Conservation (phyloP, 768 basidiomycete species). For the Rossbeevera mucosa region DNA sequence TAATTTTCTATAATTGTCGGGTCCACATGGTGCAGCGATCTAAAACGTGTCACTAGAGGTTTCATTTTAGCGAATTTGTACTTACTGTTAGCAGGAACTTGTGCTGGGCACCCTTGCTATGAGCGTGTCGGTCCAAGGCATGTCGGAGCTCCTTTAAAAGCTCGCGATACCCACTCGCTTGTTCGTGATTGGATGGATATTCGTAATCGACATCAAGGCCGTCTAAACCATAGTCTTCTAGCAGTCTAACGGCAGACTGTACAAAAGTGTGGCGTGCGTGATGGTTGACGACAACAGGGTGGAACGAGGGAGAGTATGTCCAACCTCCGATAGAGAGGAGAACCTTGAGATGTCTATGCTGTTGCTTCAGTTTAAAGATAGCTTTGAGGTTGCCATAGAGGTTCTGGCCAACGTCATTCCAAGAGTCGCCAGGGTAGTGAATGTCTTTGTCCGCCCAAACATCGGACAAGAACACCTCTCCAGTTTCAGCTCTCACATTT, state of each 20-base stretch:
- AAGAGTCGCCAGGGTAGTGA: constrained; percentile 91
- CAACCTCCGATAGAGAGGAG: constrained; percentile 92
- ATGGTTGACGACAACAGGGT: constrained; percentile 69
- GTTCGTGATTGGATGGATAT: constrained; percentile 73
- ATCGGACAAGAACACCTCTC: constrained; percentile 87
- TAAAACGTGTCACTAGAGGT: constrained; percentile 25
- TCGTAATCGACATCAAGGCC: constrained; percentile 93
- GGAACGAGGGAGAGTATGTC: constrained; percentile 88
- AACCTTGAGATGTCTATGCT: constrained; percentile 73
- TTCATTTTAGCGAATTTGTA: constrained; percentile 1
- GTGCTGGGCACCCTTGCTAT: constrained; percentile 54
- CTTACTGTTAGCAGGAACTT: constrained; percentile 73
- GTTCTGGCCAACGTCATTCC: constrained; percentile 88
- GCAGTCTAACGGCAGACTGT: constrained; percentile 65
- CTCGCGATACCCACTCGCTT: constrained; percentile 82
- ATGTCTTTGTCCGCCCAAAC: constrained; percentile 96
- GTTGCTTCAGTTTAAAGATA: constrained; percentile 85
- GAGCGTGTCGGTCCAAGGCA: constrained; percentile 72
- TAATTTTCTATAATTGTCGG: constrained; percentile 77
- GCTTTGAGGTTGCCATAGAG: constrained; percentile 96
- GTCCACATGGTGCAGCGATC: constrained; percentile 93
- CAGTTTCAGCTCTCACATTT: constrained; percentile 75
- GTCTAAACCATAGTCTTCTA: constrained; percentile 91
- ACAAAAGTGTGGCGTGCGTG: constrained; percentile 71
- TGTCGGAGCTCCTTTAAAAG: constrained; percentile 71